phyloP scores from a whole-genome alignment of 495 filamentous ascomycete genomes.

The Penicillium chermesinum region DNA sequence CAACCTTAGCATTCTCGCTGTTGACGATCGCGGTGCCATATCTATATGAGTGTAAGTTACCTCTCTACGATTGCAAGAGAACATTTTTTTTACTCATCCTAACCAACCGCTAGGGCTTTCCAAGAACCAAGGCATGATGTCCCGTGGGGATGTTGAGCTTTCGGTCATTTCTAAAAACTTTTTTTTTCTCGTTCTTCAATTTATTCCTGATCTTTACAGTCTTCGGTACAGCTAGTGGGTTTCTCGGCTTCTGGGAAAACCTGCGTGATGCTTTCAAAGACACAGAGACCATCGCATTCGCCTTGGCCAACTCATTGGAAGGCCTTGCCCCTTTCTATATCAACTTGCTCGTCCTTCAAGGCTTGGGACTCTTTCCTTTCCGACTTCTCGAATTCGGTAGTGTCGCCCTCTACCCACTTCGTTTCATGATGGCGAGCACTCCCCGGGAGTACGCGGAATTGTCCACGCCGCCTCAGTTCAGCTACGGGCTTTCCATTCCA shows the following conservation, averaged over 20 bases:
- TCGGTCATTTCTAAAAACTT: constrained; percentile 97
- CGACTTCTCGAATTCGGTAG: constrained; percentile 86
- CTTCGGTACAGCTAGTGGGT: constrained; percentile 72
- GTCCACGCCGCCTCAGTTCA: constrained; percentile 78
- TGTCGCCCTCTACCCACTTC: constrained; percentile 78
- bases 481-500: constrained; percentile 93
- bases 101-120: constrained; percentile 55
- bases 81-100: constrained; percentile 6
- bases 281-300: constrained; percentile 68
- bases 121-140: constrained; percentile 87
- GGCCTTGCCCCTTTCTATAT: constrained; percentile 77
- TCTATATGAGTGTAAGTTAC: constrained; percentile 74
- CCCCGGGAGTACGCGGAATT: constrained; percentile 88
- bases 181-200: constrained; percentile 99
- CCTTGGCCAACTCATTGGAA: constrained; percentile 70
- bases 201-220: constrained; percentile 93
- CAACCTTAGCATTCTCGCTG: constrained; percentile 76
- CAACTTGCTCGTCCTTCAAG: constrained; percentile 92
- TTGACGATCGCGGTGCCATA: constrained; percentile 88
- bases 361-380: constrained; percentile 86
- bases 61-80: background rate
- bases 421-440: constrained; percentile 72
- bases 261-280: constrained; percentile 71
- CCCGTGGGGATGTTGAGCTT: constrained; percentile 89
- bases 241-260: constrained; percentile 62